Conservation (phyloP, 1,284 basidiomycete species). For the Porodaedalea pini region DNA sequence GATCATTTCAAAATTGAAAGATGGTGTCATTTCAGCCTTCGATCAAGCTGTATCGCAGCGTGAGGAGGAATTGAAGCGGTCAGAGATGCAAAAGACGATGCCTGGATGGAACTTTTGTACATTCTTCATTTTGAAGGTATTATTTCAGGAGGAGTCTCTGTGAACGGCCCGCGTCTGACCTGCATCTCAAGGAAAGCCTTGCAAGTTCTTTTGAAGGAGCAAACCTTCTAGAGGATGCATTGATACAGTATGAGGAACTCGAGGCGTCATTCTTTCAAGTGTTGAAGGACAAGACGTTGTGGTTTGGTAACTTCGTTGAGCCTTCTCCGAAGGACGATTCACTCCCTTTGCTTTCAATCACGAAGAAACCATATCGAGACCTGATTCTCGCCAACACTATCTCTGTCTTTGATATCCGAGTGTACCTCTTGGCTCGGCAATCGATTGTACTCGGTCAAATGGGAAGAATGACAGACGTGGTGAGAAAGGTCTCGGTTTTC, state of each 20-base stretch:
- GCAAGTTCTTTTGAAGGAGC: slow-evolving; percentile 91
- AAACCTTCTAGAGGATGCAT: slow-evolving; percentile 84
- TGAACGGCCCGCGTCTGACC: slow-evolving; percentile 10
- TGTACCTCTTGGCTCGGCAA: slow-evolving; percentile 88
- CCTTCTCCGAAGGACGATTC: slow-evolving; percentile 76
- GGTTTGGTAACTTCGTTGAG: slow-evolving; percentile 84
- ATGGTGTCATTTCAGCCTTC: slow-evolving; percentile 79
- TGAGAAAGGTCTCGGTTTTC: slow-evolving; percentile 66
- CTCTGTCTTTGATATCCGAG: slow-evolving; percentile 90
- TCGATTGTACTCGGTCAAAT: slow-evolving; percentile 74
- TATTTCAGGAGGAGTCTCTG: slow-evolving; percentile 5
- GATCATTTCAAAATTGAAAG: slow-evolving; percentile 85
- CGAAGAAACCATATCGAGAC: slow-evolving; percentile 84
- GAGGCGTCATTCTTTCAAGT: slow-evolving; percentile 84
- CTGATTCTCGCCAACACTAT: slow-evolving; percentile 89
- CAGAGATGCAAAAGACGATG: slow-evolving; percentile 82
- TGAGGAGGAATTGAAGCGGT: slow-evolving; percentile 85
- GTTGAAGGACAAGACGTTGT: slow-evolving; percentile 78
- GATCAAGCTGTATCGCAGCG: slow-evolving; percentile 74
- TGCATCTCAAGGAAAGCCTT: slow-evolving; percentile 74
- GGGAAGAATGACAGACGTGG: slow-evolving; percentile 65
- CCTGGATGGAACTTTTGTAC: slow-evolving; percentile 97
- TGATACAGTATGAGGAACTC: slow-evolving; percentile 88
- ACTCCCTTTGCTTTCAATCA: slow-evolving; percentile 71
- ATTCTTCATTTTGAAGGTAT: slow-evolving; percentile 91